These are phyloP conservation scores for Rutstroemia sp. DNA, from an alignment of 2,329 filamentous ascomycete species.

Conservation along the genomic window DNA sequence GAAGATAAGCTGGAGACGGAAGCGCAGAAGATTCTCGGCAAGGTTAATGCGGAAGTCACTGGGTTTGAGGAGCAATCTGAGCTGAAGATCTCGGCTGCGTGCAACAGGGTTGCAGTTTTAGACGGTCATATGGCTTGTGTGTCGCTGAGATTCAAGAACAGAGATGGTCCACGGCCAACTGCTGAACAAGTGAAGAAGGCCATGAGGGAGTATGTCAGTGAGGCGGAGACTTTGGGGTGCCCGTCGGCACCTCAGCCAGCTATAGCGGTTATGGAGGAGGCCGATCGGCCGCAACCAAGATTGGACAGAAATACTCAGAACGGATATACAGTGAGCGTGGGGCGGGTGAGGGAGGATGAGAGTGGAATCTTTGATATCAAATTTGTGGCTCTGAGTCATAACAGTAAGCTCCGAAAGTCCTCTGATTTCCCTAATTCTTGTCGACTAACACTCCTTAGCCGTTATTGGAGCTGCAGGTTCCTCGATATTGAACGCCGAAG, in stretches of 20 bases:
- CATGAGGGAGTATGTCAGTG: slow-evolving; percentile 71
- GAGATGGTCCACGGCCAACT: slow-evolving; percentile 54
- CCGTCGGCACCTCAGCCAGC: slow-evolving; percentile 75
- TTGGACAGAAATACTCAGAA: slow-evolving; percentile 78
- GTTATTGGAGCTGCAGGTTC: slow-evolving; percentile 95
- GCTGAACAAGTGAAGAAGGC: slow-evolving; percentile 72
- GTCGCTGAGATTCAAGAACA: slow-evolving; percentile 71
- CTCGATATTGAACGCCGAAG: slow-evolving; percentile 90
- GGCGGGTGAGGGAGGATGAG: slow-evolving; percentile 71
- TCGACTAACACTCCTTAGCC: slow-evolving; percentile 36
- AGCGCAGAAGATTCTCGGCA: slow-evolving; percentile 87
- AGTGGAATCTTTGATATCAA: slow-evolving; percentile 89
- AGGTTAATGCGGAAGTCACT: slow-evolving; percentile 61
- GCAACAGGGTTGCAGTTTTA: slow-evolving; percentile 89
- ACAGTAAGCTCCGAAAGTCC: slow-evolving; percentile 35
- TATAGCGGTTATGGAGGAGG: slow-evolving; percentile 84
- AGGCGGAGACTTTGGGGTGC: slow-evolving; percentile 77
- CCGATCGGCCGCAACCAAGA: slow-evolving; percentile 83
- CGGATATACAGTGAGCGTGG: slow-evolving; percentile 88
- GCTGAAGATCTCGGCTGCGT: slow-evolving; percentile 76
- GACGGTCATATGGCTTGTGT: slow-evolving; percentile 97
- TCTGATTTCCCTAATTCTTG: too few species aligned
- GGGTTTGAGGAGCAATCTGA: slow-evolving; percentile 68
- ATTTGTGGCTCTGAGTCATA: slow-evolving; percentile 89
- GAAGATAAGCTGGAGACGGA: slow-evolving; percentile 96